Base-by-base conservation (phyloP, 768 basidiomycete genomes). In the Auricularia cornea region DNA sequence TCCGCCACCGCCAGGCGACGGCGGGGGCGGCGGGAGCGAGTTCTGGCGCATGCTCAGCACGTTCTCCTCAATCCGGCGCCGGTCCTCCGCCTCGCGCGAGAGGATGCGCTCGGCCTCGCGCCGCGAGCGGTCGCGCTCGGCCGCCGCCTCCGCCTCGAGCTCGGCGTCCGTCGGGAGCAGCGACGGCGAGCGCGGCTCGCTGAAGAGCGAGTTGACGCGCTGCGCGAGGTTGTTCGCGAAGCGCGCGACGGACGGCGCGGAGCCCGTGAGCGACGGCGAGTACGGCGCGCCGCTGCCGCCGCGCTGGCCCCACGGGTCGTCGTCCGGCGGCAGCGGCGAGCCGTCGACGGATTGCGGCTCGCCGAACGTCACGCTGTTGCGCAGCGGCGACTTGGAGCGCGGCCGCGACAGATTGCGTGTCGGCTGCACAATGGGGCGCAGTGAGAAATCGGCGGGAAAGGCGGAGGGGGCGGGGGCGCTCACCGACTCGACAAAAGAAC, bases 91-190 rank as follows among this genome's bases (percentile, higher is more conserved):
- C 72, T 93, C 92, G 61, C 74, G 79, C 0, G 80, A 85, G 31
- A 93, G 74, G 66, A 93, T 93, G 1, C 78, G 80, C 71, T 93
- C 91, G 1, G 91, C 91, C 71, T 92, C 90, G 41, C 84, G 78
- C 63, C 92, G 77, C 67, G 87, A 88, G 51, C 79, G 76, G 67
- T 92, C 91, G 52, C 91, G 83, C 71, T 92, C 90, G 30, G 84
- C 77, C 64, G 87, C 83, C 10, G 89, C 90, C 65, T 92, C 88
- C 2, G 88, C 89, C 73, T 92, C 91, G 10, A 94, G 74, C 70
- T 94, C 89, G 0, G 87, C 89, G 69, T 92, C 89, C 2, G 86
- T 83, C 2, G 83, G 88, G 26, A 82, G 74, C 23, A 32, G 26
- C 18, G 76, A 76, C 3, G 68, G 69, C 5, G 80, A 74, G 3